Evolutionary conservation across 805 yeast genomes (phyloP).

Genomic region (Sporopachydermia lactativora): DNA sequence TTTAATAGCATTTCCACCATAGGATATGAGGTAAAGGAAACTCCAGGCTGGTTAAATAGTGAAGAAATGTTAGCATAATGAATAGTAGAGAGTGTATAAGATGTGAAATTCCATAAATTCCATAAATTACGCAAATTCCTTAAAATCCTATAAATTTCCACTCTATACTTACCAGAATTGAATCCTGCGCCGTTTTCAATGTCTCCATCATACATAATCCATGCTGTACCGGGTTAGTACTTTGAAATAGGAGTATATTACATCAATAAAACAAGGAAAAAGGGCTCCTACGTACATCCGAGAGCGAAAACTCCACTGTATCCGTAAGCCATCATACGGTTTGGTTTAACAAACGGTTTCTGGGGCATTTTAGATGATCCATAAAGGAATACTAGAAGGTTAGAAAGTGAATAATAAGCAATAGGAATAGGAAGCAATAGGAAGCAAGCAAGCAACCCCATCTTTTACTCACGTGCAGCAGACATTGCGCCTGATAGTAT

Average conservation of each 20-base stretch:
- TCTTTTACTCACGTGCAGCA: not conserved
- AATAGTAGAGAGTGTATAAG: no score
- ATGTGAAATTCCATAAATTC: no score
- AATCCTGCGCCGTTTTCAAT: slow-evolving; percentile 1
- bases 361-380: not conserved
- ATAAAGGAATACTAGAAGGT: not conserved
- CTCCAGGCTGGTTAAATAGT: not conserved
- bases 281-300: not conserved
- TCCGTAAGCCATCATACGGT: not conserved
- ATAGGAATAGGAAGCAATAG: no score
- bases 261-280: no score
- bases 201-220: not conserved
- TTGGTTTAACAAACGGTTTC: not conserved
- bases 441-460: no score
- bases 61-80: no score
- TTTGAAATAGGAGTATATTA: no score
- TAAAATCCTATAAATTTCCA: no score
- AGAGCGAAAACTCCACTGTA: not conserved
- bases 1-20: not conserved
- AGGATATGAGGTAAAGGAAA: not conserved
- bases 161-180: not conserved
- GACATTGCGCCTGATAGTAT: not conserved
- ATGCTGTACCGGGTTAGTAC: not conserved
- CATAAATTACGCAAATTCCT: no score
- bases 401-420: no score